Conservation (phyloP, 768 basidiomycete genomes). For the Hericium coralloides region DNA sequence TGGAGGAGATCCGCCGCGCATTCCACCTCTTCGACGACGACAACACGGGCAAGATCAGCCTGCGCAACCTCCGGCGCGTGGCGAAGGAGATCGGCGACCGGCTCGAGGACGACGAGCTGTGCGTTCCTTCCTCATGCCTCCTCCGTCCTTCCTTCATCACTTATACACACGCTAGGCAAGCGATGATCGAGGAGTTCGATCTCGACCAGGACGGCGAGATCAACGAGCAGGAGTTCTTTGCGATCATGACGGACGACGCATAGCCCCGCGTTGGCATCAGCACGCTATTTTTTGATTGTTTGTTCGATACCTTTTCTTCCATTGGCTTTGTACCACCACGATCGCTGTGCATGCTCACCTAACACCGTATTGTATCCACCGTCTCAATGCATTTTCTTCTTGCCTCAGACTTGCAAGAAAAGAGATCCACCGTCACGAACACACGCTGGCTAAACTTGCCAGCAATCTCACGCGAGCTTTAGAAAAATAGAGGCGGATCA, state of each 20-base stretch:
- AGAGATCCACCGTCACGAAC: too few relatives aligned
- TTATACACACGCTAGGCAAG: conserved; percentile 56
- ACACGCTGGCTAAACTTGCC: too few relatives aligned
- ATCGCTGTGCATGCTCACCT: background rate
- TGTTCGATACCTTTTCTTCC: background rate
- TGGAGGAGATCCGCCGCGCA: conserved; percentile 92
- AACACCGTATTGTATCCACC: too few relatives aligned
- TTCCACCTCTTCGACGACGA: conserved; percentile 98
- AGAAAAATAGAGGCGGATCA: too few relatives aligned
- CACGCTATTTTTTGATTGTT: background rate
- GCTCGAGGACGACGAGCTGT: conserved; percentile 95
- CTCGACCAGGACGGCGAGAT: conserved; percentile 98
- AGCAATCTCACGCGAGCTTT: too few relatives aligned
- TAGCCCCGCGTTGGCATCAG: conserved; percentile 20
- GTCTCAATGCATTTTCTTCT: too few relatives aligned
- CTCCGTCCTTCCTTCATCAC: conserved; percentile 1
- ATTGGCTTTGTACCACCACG: background rate
- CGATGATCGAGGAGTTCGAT: conserved; percentile 99
- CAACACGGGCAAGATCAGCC: conserved; percentile 86
- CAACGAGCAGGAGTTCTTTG: conserved; percentile 91
- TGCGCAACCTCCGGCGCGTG: conserved; percentile 85
- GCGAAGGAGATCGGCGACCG: conserved; percentile 96
- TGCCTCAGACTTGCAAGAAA: too few relatives aligned
- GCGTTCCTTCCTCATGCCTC: conserved; percentile 28
- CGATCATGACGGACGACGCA: conserved; percentile 93